A percentile compares a stretch with the other conserved stretches of the same genome.
phyloP scores from a whole-genome alignment of 2,329 filamentous ascomycete species.

The Chaetomiaceae sp. region DNA sequence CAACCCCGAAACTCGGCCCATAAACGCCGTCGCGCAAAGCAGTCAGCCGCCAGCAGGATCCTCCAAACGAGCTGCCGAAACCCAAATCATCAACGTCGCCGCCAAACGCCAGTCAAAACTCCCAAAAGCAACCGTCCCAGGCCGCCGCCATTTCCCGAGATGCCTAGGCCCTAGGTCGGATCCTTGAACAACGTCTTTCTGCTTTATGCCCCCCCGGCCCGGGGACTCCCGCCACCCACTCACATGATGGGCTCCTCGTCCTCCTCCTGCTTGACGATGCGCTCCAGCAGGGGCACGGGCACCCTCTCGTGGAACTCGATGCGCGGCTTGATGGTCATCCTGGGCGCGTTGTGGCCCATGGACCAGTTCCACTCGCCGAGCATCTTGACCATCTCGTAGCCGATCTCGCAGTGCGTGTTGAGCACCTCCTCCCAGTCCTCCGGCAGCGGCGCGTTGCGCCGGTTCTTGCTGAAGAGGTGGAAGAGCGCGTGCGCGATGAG shows the following conservation, averaged over 20 bases:
- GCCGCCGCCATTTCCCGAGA: no score
- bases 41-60: neutral
- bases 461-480: conserved; percentile 19
- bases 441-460: conserved; percentile 12
- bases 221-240: no score
- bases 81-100: no score
- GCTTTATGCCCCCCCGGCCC: no score
- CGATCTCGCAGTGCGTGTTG: conserved; percentile 10
- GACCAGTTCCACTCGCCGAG: conserved; percentile 25
- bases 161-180: no score
- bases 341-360: conserved; percentile 22
- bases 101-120: no score
- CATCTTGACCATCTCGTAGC: conserved; percentile 22
- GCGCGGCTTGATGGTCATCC: conserved; percentile 23
- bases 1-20: no score
- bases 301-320: conserved; percentile 23
- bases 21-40: neutral
- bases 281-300: neutral
- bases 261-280: conserved; percentile 11
- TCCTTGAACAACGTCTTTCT: no score
- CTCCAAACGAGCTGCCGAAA: neutral
- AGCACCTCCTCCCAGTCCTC: conserved; percentile 22
- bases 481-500: conserved; percentile 22
- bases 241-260: neutral
- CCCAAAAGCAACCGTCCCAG: no score